Conservation (phyloP, 1,139 yeast species). For the Diutina pseudorugosa region DNA sequence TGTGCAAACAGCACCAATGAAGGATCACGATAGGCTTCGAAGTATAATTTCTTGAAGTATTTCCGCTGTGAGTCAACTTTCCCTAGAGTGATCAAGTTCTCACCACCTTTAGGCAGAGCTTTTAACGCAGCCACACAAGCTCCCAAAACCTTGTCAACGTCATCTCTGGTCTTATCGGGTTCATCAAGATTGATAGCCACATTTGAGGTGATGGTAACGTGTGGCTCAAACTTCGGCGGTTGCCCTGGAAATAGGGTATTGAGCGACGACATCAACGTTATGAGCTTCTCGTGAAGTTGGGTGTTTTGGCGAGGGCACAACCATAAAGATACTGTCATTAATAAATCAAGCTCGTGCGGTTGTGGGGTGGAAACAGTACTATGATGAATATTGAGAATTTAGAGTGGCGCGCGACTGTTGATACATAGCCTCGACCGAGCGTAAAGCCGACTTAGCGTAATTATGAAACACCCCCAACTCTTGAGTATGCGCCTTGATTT, state of each 20-base stretch:
- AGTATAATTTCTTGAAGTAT: constrained; percentile 38
- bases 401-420: background rate
- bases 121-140: constrained; percentile 28
- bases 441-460: too few species aligned
- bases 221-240: constrained; percentile 58
- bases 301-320: constrained; percentile 53
- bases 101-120: background rate
- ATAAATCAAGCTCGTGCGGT: background rate
- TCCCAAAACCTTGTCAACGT: constrained; percentile 54
- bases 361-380: background rate
- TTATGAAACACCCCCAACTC: too few species aligned
- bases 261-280: constrained; percentile 50
- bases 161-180: constrained; percentile 23
- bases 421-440: background rate
- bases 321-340: constrained; percentile 50
- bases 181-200: constrained; percentile 30
- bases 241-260: constrained; percentile 63
- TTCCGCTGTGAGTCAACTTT: constrained; percentile 5
- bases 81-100: background rate
- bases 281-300: constrained; percentile 42
- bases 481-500: too few species aligned
- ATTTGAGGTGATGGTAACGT: constrained; percentile 60
- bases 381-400: background rate
- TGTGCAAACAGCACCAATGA: constrained; percentile 55
- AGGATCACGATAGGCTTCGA: constrained; percentile 43